phyloP scores from a whole-genome alignment of 495 filamentous ascomycete species.

The Penicillium dipodomyicola region DNA sequence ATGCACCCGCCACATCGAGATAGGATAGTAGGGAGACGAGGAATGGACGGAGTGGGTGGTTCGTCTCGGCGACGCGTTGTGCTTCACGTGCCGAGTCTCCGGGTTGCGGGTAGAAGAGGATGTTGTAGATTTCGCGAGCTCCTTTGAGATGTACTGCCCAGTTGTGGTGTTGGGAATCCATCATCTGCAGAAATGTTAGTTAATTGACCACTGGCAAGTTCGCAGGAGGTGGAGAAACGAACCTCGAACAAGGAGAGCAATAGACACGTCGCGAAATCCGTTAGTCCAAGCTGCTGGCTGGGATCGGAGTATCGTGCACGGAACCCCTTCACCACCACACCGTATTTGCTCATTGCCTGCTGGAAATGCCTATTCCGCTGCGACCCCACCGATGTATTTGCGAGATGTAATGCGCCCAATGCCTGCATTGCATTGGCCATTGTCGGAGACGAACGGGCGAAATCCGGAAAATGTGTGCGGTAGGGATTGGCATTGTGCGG shows the following conservation, averaged over 20 bases:
- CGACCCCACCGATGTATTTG: constrained; percentile 37
- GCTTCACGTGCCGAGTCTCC: constrained; percentile 29
- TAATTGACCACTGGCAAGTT: not conserved
- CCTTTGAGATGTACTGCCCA: constrained; percentile 45
- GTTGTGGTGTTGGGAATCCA: constrained; percentile 45
- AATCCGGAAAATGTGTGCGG: constrained; percentile 37
- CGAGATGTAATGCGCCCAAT: constrained; percentile 43
- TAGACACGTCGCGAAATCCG: constrained; percentile 42
- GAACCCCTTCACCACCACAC: constrained; percentile 39
- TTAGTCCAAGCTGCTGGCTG: constrained; percentile 29
- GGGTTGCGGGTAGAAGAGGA: constrained; percentile 34
- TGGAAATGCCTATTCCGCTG: constrained; percentile 40
- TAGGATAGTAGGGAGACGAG: constrained; percentile 43
- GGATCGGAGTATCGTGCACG: constrained; percentile 31
- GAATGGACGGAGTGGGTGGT: constrained; percentile 40
- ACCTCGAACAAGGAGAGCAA: constrained; percentile 44
- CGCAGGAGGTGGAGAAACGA: constrained; percentile 2
- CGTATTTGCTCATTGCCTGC: constrained; percentile 43
- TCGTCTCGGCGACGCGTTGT: constrained; percentile 34
- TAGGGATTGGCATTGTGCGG: constrained; percentile 39
- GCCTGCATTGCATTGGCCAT: constrained; percentile 46
- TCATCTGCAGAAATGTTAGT: constrained; percentile 33
- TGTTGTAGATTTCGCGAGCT: constrained; percentile 42
- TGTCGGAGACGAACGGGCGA: constrained; percentile 37
- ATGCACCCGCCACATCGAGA: constrained; percentile 43